Evolutionary conservation across 805 yeast species (phyloP).

Genomic region (Yarrowia porcina): DNA sequence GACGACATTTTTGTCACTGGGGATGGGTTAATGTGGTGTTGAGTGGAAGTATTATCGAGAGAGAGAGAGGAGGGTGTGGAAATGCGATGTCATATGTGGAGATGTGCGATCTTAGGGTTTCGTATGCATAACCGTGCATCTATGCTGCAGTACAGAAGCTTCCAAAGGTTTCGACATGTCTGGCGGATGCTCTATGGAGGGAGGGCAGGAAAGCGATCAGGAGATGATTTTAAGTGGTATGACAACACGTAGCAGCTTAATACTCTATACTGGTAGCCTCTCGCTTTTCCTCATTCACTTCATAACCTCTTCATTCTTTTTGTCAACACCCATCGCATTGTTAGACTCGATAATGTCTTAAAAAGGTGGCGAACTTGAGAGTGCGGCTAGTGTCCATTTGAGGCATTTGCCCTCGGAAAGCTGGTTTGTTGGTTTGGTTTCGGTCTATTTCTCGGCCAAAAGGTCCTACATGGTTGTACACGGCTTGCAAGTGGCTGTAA

Average conservation of each 20-base stretch:
- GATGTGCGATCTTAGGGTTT: not conserved
- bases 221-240: too few species aligned
- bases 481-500: not conserved
- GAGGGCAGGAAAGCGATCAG: too few species aligned
- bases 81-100: not conserved
- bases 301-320: too few species aligned
- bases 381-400: not conserved
- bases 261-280: too few species aligned
- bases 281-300: too few species aligned
- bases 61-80: not conserved
- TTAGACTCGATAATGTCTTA: not conserved
- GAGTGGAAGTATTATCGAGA: not conserved
- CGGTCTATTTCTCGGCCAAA: not conserved
- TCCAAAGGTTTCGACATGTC: conserved; percentile 19
- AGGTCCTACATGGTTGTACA: not conserved
- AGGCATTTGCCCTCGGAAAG: not conserved
- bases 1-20: not conserved
- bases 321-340: too few species aligned
- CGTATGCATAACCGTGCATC: not conserved
- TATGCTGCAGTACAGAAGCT: not conserved
- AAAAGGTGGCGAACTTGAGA: not conserved
- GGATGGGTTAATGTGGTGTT: not conserved
- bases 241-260: too few species aligned
- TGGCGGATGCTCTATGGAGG: too few species aligned
- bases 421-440: not conserved